These are phyloP conservation scores for Kurtzmaniella quercitrusa DNA, from an alignment of 1,139 yeast genomes.

Conservation along the genomic window DNA sequence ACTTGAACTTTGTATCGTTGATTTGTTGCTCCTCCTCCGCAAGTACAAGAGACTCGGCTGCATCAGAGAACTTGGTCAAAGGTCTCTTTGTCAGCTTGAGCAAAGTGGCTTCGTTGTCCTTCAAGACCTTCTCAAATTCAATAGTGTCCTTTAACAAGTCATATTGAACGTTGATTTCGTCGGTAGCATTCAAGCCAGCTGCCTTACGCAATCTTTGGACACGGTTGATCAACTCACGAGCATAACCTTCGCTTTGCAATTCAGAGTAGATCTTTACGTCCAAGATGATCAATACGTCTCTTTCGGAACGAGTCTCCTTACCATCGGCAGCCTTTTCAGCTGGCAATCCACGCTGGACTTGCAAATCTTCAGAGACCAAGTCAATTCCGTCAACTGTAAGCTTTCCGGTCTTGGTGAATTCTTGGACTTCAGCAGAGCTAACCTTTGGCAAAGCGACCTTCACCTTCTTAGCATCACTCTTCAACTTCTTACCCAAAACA, in stretches of 20 bases:
- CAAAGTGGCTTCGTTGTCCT: constrained; percentile 62
- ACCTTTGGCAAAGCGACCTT: constrained; percentile 87
- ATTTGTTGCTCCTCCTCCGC: constrained; percentile 90
- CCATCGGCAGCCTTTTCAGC: constrained; percentile 56
- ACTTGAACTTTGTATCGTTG: constrained; percentile 76
- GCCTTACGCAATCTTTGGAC: constrained; percentile 97
- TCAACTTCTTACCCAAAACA: constrained; percentile 92
- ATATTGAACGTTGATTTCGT: constrained; percentile 87
- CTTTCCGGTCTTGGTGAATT: constrained; percentile 67
- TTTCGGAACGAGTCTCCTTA: constrained; percentile 81
- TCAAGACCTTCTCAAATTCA: constrained; percentile 60
- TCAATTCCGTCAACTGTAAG: constrained; percentile 86
- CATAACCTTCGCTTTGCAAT: constrained; percentile 87
- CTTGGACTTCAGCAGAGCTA: constrained; percentile 77
- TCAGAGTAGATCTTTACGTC: constrained; percentile 88
- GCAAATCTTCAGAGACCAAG: constrained; percentile 80
- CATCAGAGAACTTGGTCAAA: constrained; percentile 38
- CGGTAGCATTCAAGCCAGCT: constrained; percentile 91
- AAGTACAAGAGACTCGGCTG: constrained; percentile 43
- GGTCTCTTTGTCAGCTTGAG: constrained; percentile 74
- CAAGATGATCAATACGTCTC: constrained; percentile 82
- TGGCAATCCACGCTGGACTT: constrained; percentile 85
- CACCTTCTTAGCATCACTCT: constrained; percentile 89
- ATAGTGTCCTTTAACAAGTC: constrained; percentile 66
- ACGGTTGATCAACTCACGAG: constrained; percentile 94